Evolutionary conservation across 768 basidiomycete species (phyloP).

Genomic region (Gloeophyllum trabeum): DNA sequence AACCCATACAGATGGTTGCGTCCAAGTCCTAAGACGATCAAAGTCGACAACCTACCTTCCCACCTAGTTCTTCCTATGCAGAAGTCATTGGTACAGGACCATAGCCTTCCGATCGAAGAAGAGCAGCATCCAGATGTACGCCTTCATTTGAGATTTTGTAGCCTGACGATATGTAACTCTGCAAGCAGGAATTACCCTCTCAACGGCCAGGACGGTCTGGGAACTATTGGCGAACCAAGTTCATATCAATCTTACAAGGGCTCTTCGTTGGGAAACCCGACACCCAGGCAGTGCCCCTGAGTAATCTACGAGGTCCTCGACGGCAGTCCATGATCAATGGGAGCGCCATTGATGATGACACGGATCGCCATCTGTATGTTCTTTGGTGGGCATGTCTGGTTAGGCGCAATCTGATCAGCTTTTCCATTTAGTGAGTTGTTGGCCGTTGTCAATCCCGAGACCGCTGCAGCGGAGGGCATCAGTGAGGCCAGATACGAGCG

Average conservation of each 20-base stretch:
- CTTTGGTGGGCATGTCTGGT: background rate
- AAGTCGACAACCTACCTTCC: constrained; percentile 60
- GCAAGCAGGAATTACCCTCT: no score
- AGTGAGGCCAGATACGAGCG: constrained; percentile 59
- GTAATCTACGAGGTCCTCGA: constrained; percentile 32
- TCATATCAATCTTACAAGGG: constrained; percentile 48
- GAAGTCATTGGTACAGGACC: constrained; percentile 59
- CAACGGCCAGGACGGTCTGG: constrained; percentile 20
- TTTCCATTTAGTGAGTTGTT: constrained; percentile 45
- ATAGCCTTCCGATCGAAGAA: constrained; percentile 15
- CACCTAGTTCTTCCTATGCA: constrained; percentile 73
- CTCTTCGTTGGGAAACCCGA: constrained; percentile 48
- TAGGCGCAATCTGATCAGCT: background rate
- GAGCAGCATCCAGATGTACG: constrained; percentile 22
- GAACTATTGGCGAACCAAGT: constrained; percentile 41
- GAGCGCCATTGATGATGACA: constrained; percentile 40
- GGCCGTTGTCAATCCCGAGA: constrained; percentile 50
- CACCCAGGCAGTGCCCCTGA: constrained; percentile 46
- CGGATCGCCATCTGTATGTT: constrained; percentile 63
- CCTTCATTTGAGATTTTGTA: no score
- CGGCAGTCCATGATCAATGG: constrained; percentile 18
- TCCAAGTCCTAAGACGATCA: constrained; percentile 60
- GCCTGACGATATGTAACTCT: no score
- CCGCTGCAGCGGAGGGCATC: constrained; percentile 34
- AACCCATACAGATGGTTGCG: constrained; percentile 87